Base-by-base conservation (phyloP, 352 stramenopile species). In the Pythium scleroteichum region DNA sequence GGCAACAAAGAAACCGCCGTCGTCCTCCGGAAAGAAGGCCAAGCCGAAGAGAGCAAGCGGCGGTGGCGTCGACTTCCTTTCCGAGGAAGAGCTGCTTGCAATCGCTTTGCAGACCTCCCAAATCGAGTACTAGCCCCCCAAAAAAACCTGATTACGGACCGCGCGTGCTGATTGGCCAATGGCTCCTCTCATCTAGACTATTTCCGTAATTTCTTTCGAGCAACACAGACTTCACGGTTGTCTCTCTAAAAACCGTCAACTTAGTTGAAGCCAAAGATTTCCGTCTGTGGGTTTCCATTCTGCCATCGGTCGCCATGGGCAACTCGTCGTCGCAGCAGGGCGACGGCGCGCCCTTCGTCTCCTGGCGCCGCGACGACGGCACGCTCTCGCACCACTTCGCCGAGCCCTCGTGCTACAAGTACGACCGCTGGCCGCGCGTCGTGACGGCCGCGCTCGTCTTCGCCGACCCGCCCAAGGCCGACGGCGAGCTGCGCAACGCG, bases 321-420 rank as follows among this genome's bases (percentile, higher is more conserved):
- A 72, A 72, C 42, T 26, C 48, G 10, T 16, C 52, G 29, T 72
- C 64, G 39, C 26, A 45, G 4, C 59, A 62, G 3, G 65, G 74
- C 63, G 76, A 85, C 54, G 82, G 82, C 56, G 65, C 88, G n/a
- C 82, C 82, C 6, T 92, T 92, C 64, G 78, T 92, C 33, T 72
- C 69, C 14, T 92, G 82, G 82, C 29, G 29, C 72, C 61, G 52
- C 75, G 23, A 35, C 53, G 69, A 32, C 64, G 51, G 13, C 29
- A 10, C 29, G 29, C 29, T 35, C 29, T 35, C 29, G 5, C 10
- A 35, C 29, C 29, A 93, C 61, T 95, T 95, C 58, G 85, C 85
- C 24, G 85, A 95, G 67, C 79, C 83, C 1, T 90, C 83, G 24
- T 90, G 85, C 69, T 95, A 92, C 69, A 72, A 72, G 32, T 95